Base-by-base conservation (phyloP, 2,329 filamentous ascomycete species). In the Cercospora zeina region DNA sequence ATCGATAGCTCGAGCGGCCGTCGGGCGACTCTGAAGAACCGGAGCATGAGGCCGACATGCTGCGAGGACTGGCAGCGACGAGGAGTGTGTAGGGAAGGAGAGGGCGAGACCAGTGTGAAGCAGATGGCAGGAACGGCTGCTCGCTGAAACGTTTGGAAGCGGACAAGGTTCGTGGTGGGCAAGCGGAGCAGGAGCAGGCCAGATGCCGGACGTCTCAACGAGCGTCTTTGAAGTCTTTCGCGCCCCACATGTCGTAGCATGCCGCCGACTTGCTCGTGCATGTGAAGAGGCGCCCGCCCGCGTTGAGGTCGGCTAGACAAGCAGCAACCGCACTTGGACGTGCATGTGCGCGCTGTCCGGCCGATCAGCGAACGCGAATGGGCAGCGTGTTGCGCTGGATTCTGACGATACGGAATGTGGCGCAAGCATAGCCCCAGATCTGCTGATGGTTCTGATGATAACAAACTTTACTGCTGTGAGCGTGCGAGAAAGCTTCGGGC, bases 251-350 rank as follows among this genome's bases (percentile, higher is more conserved):
- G 31, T 49, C 33, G 30, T 39, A 37, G 33, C 34, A 27, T 14
- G 36, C 39, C 31, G 45, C 58, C 61, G 58, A 58, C 56, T 54
- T 16, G 37, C 54, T 51, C n/a, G 39, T 54, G 62, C 62, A 63
- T 61, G 62, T 63, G 62, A 63, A 63, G 24, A 42, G 58, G 45
- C 54, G 62, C 9, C 31, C 56, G 42, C 30, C 53, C 61, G 53
- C 61, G 55, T 63, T 63, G 61, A 53, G 61, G 61, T 59, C 47
- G 31, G 55, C 51, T 49, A 50, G 14, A 33, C 39, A 49, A 33
- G 58, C 47, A 54, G 34, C 47, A 42, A 34, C 34, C n/a, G 34
- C 33, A 37, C 6, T 54, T 61, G 57, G 57, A 56, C 57, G 54
- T 63, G 62, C 62, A 63, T 61, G 56, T 61, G 58, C 54, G 39